Base-by-base conservation (phyloP, 2,329 filamentous ascomycete genomes). In the Apiospora saccharicola region DNA sequence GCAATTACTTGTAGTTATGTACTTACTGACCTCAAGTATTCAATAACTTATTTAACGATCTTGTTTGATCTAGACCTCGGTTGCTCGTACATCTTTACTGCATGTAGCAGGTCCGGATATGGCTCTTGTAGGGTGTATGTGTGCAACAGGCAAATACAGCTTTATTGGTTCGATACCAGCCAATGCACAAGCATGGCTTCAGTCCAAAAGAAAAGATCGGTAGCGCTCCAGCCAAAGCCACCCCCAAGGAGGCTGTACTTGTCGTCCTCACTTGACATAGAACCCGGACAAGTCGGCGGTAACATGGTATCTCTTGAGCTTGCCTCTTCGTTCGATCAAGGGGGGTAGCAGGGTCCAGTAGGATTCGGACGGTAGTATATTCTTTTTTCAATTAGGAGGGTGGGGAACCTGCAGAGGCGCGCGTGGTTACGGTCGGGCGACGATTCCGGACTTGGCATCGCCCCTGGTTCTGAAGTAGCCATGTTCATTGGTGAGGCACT, bases 351-450 rank as follows among this genome's bases (percentile, higher is more conserved):
- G 22, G 30, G 16, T 22, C 19, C 8, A n/a, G 34, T 41, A 64
- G 57, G 57, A 64, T 41, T 41, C 22, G 34, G 57, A 41, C 30
- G 34, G 57, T 64, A 41, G 22, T 37, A 64, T 64, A 64, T 64
- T 41, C 3, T 7, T n/a, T 41, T 34, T 37, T 37, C 19, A n/a
- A n/a, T 12, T 24, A 41, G 10, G 57, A 10, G 19, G 19, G 57
- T 41, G 57, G 51, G 57, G 57, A 34, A n/a, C 57, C 19, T 64
- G 34, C 57, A 64, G 37, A 41, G 34, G 57, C 34, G 8, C 5
- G 14, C 46, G 26, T 57, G 24, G 26, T 57, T 57, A 34, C 26
- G 26, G 51, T 34, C 51, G 16, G 51, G 51, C 6, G 4, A 57
- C 51, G 34, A 22, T 57, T 34, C 51, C 26, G 51, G 51, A 19